Evolutionary conservation across 768 basidiomycete genomes (phyloP).

Genomic region (Rickenella mellea): DNA sequence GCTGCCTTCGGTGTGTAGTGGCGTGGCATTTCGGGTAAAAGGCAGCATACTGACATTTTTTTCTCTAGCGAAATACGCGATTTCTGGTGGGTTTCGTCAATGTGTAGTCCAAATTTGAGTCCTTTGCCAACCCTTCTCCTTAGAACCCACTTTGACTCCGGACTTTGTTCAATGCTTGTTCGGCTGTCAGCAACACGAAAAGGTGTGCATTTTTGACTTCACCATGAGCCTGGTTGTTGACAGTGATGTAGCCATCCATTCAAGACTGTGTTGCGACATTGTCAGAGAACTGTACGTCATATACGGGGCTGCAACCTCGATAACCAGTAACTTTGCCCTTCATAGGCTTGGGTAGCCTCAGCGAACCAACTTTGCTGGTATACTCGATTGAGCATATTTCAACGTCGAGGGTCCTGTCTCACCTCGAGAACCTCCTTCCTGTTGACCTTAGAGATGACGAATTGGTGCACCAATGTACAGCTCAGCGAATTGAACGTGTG

Average conservation of each 20-base stretch:
- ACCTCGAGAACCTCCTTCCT: conserved; percentile 28
- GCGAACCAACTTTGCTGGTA: conserved; percentile 50
- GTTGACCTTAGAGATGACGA: conserved; percentile 21
- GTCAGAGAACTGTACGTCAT: conserved; percentile 46
- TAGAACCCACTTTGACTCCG: conserved; percentile 57
- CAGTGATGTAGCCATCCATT: conserved; percentile 49
- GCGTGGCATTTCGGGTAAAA: not conserved
- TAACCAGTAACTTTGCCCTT: not conserved
- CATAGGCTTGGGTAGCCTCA: conserved; percentile 48
- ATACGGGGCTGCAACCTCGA: conserved; percentile 6
- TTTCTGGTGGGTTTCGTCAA: conserved; percentile 21
- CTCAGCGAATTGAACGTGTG: conserved; percentile 36
- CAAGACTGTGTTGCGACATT: conserved; percentile 61
- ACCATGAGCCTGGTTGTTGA: not conserved
- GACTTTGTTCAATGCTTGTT: conserved; percentile 56
- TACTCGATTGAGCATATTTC: conserved; percentile 39
- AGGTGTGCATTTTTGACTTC: conserved; percentile 31
- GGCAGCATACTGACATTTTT: too few species aligned
- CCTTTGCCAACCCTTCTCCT: conserved; percentile 14
- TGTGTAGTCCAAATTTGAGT: not conserved
- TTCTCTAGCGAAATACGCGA: conserved; percentile 29
- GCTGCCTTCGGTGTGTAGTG: conserved; percentile 44
- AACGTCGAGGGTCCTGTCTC: conserved; percentile 26
- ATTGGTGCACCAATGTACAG: conserved; percentile 31
- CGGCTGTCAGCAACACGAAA: conserved; percentile 75